Evolutionary conservation across 2,329 filamentous ascomycete species (phyloP), one percentile per base, ranked within the genome.

Genomic region (Colletotrichum sp.): DNA sequence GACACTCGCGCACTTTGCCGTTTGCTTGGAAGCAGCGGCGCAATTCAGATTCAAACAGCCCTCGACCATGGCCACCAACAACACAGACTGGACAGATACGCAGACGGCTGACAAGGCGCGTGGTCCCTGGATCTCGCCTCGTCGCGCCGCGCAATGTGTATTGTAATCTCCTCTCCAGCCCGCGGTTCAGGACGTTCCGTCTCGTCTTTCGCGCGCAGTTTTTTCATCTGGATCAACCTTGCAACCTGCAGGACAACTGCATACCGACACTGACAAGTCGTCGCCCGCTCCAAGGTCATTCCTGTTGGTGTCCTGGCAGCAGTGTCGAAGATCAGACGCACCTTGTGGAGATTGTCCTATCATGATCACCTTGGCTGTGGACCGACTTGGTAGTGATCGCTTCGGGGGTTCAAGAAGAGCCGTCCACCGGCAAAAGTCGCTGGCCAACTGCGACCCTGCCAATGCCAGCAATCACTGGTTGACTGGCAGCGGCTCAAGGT

Each of bases 271-370:
- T 62, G 34, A 63, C 34, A 44, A 57, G 67, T 60, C 44, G 49
- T 57, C 60, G 36, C 72, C 69, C 55, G 55, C 39, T 71, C 39
- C 59, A 55, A n/a, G 69, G 26, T 63, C 26, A 60, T 36, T 36
- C 32, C 68, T 52, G 44, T 49, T 26, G 13, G 44, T 59, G 32
- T 44, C 26, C 70, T 72, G 13, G 24, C 36, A 72, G 39, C 67
- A 30, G 62, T 21, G 55, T 44, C 60, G 73, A 68, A 76, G 69
- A 72, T 76, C 73, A 72, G 69, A 76, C 55, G 73, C 55, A 72
- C 57, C 32, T 63, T 64, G 70, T 73, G 70, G 63, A 36, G 73
- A 73, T 52, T 67, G 44, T 55, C 64, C 57, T 73, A 76, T 76
- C 70, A 67, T n/a, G 32, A 76, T 76, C 64, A 64, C 60, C 57